phyloP scores from a whole-genome alignment of 2,329 filamentous ascomycete genomes.

The Fusarium buharicum region DNA sequence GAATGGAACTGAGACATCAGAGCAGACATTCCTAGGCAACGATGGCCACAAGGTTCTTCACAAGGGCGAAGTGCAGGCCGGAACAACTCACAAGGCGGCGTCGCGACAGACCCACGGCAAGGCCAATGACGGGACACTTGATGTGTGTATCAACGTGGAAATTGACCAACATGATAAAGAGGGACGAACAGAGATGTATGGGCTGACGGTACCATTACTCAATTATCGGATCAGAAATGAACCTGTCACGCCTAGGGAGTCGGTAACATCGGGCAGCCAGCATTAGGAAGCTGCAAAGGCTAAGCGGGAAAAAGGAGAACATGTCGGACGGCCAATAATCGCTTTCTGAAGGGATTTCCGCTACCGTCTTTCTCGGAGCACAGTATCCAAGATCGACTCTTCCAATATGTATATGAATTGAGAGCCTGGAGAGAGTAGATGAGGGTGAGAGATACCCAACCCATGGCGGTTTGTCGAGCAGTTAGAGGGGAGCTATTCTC shows the following conservation, averaged over 20 bases:
- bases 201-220: slow-evolving; percentile 83
- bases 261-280: slow-evolving; percentile 29
- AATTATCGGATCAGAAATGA: slow-evolving; percentile 49
- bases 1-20: slow-evolving; percentile 29
- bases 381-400: no score
- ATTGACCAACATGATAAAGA: slow-evolving; percentile 83
- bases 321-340: neutral
- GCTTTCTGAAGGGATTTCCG: no score
- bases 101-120: slow-evolving; percentile 64
- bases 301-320: neutral
- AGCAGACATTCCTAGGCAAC: slow-evolving; percentile 56
- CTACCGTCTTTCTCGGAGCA: no score
- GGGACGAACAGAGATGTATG: slow-evolving; percentile 84
- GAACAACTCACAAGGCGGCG: slow-evolving; percentile 81
- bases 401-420: no score
- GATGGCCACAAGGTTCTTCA: slow-evolving; percentile 79
- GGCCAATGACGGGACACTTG: slow-evolving; percentile 71
- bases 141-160: slow-evolving; percentile 88
- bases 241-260: slow-evolving; percentile 42
- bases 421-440: neutral
- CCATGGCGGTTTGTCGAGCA: slow-evolving; percentile 4
- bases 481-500: slow-evolving; percentile 14
- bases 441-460: slow-evolving; percentile 2
- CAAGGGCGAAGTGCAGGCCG: slow-evolving; percentile 79
- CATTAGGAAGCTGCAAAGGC: slow-evolving; percentile 20